phyloP scores from a whole-genome alignment of 1,139 yeast genomes.

The Torulaspora pretoriensis region DNA sequence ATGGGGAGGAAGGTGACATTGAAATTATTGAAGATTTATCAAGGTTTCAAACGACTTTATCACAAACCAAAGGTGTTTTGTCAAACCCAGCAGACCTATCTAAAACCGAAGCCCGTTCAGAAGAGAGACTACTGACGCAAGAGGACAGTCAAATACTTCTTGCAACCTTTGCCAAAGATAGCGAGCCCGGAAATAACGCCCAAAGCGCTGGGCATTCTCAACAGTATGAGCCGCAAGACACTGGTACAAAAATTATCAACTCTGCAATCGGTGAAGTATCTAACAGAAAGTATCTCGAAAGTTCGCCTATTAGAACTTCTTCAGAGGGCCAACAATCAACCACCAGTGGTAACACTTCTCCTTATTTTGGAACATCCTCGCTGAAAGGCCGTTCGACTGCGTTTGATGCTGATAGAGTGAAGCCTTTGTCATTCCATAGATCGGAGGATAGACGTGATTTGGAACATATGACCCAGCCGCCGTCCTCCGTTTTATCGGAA shows the following conservation, averaged over 20 bases:
- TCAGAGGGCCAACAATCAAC: not conserved
- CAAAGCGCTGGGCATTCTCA: not conserved
- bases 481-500: not conserved
- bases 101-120: not conserved
- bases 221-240: not conserved
- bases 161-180: not conserved
- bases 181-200: not conserved
- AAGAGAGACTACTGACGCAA: no score
- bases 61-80: not conserved
- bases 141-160: not conserved
- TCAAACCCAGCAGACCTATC: not conserved
- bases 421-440: not conserved
- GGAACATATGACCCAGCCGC: not conserved
- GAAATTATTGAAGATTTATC: conserved; percentile 31
- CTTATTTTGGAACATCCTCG: conserved; percentile 18
- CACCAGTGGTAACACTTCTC: conserved; percentile 11
- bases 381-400: conserved; percentile 12
- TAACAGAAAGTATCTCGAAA: conserved; percentile 14
- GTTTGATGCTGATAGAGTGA: conserved; percentile 1
- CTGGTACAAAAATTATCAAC: not conserved
- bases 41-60: not conserved
- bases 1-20: conserved; percentile 32
- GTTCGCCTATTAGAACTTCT: conserved; percentile 16
- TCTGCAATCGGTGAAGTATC: conserved; percentile 4
- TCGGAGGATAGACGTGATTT: not conserved